These are phyloP conservation scores for Amanita muscaria DNA, from an alignment of 768 basidiomycete species.

Conservation along the genomic window DNA sequence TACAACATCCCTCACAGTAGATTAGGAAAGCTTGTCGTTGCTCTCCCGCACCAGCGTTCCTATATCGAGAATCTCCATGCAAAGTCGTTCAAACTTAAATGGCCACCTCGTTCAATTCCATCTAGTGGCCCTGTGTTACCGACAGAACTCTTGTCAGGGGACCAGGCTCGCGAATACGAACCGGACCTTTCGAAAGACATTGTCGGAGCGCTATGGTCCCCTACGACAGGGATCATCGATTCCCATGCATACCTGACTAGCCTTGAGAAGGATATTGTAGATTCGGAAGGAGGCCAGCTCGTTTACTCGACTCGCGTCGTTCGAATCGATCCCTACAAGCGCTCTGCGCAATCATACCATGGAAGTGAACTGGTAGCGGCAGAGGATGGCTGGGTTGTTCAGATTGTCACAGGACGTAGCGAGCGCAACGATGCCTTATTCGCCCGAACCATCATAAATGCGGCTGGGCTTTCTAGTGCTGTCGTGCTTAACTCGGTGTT, in stretches of 20 bases:
- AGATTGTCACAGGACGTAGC: constrained; percentile 50
- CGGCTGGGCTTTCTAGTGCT: constrained; percentile 66
- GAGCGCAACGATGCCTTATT: constrained; percentile 51
- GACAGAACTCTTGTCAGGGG: constrained; percentile 57
- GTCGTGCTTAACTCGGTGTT: constrained; percentile 67
- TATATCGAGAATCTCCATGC: constrained; percentile 66
- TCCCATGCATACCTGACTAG: constrained; percentile 78
- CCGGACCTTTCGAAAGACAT: constrained; percentile 75
- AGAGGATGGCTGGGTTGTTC: constrained; percentile 81
- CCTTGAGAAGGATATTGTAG: constrained; percentile 72
- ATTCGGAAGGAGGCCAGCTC: constrained; percentile 60
- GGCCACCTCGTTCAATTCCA: constrained; percentile 35
- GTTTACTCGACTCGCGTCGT: constrained; percentile 78
- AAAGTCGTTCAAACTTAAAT: constrained; percentile 47
- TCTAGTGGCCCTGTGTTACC: constrained; percentile 38
- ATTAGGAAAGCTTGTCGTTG: constrained; percentile 88
- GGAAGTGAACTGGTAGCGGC: constrained; percentile 20
- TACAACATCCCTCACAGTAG: constrained; percentile 60
- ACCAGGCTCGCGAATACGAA: constrained; percentile 65
- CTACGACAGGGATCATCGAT: constrained; percentile 86
- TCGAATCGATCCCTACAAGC: constrained; percentile 62
- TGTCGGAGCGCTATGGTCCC: constrained; percentile 66
- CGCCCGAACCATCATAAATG: constrained; percentile 72
- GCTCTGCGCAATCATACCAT: constrained; percentile 14
- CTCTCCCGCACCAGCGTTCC: constrained; percentile 48